phyloP scores from a whole-genome alignment of 192 early-diverging fungal genomes.

The Allomyces macrogynus region DNA sequence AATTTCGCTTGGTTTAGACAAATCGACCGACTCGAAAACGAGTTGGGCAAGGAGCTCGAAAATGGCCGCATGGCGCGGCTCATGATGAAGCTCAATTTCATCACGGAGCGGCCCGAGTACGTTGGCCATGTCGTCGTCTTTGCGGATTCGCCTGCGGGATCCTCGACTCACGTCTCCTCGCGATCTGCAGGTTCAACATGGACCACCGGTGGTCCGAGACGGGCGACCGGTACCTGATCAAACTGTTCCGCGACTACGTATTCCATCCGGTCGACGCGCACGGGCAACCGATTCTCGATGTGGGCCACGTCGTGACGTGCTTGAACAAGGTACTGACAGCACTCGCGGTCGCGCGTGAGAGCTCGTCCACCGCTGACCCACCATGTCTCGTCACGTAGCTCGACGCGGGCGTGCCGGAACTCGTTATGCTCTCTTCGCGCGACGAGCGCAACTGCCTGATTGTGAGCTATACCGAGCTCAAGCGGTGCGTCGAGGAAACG shows the following conservation, averaged over 20 bases:
- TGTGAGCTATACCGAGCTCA: constrained; percentile 87
- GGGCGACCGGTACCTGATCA: constrained; percentile 90
- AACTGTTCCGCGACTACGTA: constrained; percentile 93
- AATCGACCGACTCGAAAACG: constrained; percentile 61
- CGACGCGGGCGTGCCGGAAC: constrained; percentile 86
- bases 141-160: constrained; percentile 5
- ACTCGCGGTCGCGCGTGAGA: not conserved
- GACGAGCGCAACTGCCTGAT: constrained; percentile 95
- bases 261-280: constrained; percentile 79
- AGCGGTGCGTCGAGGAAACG: constrained; percentile 70
- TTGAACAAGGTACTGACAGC: constrained; percentile 64
- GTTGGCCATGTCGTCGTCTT: constrained; percentile 12
- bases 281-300: constrained; percentile 64
- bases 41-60: constrained; percentile 63
- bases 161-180: not conserved
- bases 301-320: constrained; percentile 80
- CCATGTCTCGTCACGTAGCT: constrained; percentile 27
- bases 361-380: not conserved
- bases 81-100: constrained; percentile 76
- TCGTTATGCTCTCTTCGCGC: constrained; percentile 80
- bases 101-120: constrained; percentile 74
- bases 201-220: constrained; percentile 94
- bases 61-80: constrained; percentile 80
- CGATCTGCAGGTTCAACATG: constrained; percentile 42
- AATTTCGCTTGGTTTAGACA: constrained; percentile 18